Base-by-base conservation (phyloP, 352 stramenopile genomes). In the Saprolegnia diclina region DNA sequence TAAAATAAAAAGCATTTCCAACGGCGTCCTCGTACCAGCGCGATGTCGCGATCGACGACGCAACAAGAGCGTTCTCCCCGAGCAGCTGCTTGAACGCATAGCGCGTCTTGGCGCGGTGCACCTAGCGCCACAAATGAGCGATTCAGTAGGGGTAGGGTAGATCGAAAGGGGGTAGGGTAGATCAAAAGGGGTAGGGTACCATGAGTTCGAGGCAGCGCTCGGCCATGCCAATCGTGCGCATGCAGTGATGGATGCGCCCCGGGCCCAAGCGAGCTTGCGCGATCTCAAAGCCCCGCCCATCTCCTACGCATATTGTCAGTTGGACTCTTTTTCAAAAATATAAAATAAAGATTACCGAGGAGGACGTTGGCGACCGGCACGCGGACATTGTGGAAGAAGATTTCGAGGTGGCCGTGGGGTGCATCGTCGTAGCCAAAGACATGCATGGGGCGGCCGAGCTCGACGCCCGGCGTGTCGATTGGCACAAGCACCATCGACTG, bases 371-470 rank as follows among this genome's bases (percentile, higher is more conserved):
- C 24, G 29, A 79, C 67, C 1, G 56, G 50, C 67, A 79, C 42
- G 64, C 67, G 46, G 21, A 94, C 77, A 62, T 80, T 78, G 19
- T 80, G 64, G 7, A 97, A 78, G 24, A 69, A 64, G 19, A 97
- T 82, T 76, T 97, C 83, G 0, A 85, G 81, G 74, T 97, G 91
- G 32, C 88, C 89, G 70, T 95, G 85, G 0, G 95, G 96, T 26
- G 96, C 97, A 76, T 99, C 96, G 67, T 99, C 94, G 72, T 98
- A 98, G 55, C 97, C 97, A 79, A 99, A 98, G 4, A 99, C 95
- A 24, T 82, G 68, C 79, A 95, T 91, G 24, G 88, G 81, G 10
- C 83, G 82, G 32, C 76, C 54, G 24, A 82, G 50, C 40, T 75
- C 67, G 14, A 80, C 77, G 37, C 65, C 76, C 16, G 71, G 77